These are phyloP conservation scores for Pyricularia pennisetigena DNA, from an alignment of 2,329 filamentous ascomycete species.

Conservation along the genomic window DNA sequence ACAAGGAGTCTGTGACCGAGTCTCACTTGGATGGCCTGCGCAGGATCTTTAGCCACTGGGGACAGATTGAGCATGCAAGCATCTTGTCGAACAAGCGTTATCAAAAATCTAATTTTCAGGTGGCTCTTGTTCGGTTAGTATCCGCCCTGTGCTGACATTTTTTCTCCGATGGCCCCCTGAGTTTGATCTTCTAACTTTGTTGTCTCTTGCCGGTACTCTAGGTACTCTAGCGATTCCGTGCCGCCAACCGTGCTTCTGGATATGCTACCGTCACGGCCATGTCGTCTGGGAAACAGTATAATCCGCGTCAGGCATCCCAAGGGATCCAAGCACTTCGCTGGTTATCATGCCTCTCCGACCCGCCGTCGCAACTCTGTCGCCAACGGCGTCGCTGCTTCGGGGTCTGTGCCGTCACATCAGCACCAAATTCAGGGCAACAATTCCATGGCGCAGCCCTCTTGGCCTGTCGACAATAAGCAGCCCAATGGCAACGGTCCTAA, in stretches of 20 bases:
- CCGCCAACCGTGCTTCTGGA: not conserved
- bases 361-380: not conserved
- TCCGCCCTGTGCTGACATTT: not conserved
- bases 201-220: not conserved
- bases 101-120: not conserved
- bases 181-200: not conserved
- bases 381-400: not conserved
- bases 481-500: not conserved
- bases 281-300: not conserved
- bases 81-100: not conserved
- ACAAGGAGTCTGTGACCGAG: not conserved
- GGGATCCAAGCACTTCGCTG: not conserved
- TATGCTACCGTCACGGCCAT: not conserved
- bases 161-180: too few species aligned
- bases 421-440: not conserved
- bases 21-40: not conserved
- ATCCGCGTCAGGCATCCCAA: not conserved
- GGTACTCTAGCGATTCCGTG: not conserved
- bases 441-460: not conserved
- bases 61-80: not conserved
- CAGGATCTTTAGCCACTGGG: not conserved
- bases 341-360: not conserved
- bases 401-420: not conserved
- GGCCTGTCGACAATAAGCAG: not conserved
- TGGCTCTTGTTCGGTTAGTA: not conserved